phyloP scores from a whole-genome alignment of 169 alveolate species.

The Eimeria necatrix region DNA sequence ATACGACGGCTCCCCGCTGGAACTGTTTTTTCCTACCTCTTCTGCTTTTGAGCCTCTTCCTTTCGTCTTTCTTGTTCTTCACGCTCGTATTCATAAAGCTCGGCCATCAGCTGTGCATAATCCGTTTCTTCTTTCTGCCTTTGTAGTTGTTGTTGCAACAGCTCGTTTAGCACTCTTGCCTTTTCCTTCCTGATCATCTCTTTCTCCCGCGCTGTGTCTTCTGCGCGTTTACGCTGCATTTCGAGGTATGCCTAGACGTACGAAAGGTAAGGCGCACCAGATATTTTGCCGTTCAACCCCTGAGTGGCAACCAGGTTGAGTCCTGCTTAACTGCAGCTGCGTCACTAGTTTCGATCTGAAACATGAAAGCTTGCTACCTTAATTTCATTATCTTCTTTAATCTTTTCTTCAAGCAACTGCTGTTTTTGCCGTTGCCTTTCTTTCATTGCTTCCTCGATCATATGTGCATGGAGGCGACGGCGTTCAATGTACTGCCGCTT shows the following conservation, averaged over 20 bases:
- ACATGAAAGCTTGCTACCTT: background rate
- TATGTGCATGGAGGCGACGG: constrained; percentile 40
- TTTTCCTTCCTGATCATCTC: constrained; percentile 49
- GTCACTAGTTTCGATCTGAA: too few relatives aligned
- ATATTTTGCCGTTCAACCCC: background rate
- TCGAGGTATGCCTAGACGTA: constrained; percentile 61
- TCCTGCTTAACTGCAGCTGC: too few relatives aligned
- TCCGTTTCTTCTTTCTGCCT: constrained; percentile 72
- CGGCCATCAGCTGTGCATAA: constrained; percentile 66
- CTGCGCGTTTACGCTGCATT: constrained; percentile 57
- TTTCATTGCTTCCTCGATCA: constrained; percentile 55
- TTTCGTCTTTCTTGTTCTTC: constrained; percentile 76
- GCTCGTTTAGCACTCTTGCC: constrained; percentile 70
- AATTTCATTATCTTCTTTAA: constrained; percentile 62
- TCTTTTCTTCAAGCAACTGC: constrained; percentile 45
- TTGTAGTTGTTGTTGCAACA: constrained; percentile 53
- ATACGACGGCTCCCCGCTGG: background rate
- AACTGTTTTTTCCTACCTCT: constrained; percentile 21
- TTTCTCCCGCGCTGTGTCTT: constrained; percentile 57
- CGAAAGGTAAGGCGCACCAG: background rate
- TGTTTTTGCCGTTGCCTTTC: constrained; percentile 67
- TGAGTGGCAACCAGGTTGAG: too few relatives aligned
- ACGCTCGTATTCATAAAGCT: constrained; percentile 73
- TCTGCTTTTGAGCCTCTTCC: constrained; percentile 71
- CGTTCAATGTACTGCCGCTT: constrained; percentile 61